phyloP scores from a whole-genome alignment of 1,284 basidiomycete genomes.

The Rhodotorula sp. region DNA sequence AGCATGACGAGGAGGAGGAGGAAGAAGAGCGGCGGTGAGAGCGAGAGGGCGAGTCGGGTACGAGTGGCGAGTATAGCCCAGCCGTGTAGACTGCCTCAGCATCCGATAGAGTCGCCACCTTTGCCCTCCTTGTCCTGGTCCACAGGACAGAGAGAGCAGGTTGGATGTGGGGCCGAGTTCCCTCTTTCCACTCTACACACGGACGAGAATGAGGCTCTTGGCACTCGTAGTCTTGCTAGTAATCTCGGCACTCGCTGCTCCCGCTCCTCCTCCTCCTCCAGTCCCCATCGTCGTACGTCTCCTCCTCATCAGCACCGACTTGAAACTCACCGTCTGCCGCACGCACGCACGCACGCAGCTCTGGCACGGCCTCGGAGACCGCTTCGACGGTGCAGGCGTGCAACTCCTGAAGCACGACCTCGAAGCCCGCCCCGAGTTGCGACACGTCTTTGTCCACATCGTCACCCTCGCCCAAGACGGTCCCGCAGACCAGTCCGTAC shows the following conservation, averaged over 20 bases:
- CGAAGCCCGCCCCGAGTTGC: slow-evolving; percentile 61
- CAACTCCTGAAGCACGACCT: slow-evolving; percentile 32
- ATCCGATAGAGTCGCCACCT: too few species aligned
- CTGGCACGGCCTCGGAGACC: slow-evolving; percentile 90
- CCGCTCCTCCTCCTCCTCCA: not conserved
- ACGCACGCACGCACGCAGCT: slow-evolving; percentile 50
- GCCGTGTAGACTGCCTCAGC: too few species aligned
- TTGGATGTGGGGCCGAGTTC: too few species aligned
- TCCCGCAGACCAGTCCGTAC: slow-evolving; percentile 69
- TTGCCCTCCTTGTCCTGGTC: too few species aligned
- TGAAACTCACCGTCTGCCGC: too few species aligned
- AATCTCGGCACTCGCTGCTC: not conserved
- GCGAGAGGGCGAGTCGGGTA: too few species aligned
- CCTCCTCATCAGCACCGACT: not conserved
- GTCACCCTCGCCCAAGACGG: slow-evolving; percentile 68
- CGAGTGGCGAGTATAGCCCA: too few species aligned
- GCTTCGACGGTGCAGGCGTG: slow-evolving; percentile 53
- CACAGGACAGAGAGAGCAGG: too few species aligned
- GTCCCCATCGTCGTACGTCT: slow-evolving; percentile 17
- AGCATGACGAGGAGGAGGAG: too few species aligned
- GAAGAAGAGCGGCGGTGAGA: too few species aligned
- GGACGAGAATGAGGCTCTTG: not conserved
- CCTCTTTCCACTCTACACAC: not conserved
- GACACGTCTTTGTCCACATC: slow-evolving; percentile 85
- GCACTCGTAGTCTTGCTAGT: not conserved